phyloP scores from a whole-genome alignment of 163 green algal species.

The Volvox carteri region DNA sequence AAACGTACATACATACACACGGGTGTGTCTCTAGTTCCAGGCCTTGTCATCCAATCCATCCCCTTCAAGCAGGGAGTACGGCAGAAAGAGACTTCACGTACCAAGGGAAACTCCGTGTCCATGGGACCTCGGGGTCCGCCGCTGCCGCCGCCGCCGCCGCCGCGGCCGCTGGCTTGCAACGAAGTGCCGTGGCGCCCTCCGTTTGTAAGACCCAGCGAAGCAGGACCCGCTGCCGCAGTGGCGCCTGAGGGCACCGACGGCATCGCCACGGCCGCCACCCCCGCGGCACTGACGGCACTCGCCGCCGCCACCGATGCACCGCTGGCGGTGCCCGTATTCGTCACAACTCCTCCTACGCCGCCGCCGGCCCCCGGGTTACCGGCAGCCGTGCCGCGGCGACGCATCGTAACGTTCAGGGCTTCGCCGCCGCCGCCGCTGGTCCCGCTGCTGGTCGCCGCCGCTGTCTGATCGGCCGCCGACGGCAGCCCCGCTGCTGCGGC shows the following conservation, averaged over 20 bases:
- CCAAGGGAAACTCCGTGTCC: slow-evolving; percentile 36
- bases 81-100: no score
- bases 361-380: not conserved
- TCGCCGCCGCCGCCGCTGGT: not conserved
- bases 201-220: not conserved
- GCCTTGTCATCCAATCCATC: no score
- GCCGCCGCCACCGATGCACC: not conserved
- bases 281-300: not conserved
- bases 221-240: not conserved
- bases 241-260: not conserved
- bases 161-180: not conserved
- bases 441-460: not conserved
- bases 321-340: not conserved
- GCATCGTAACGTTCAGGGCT: slow-evolving; percentile 40
- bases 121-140: not conserved
- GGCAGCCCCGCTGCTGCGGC: not conserved
- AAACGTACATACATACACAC: not conserved
- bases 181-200: not conserved
- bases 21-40: no score
- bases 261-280: not conserved
- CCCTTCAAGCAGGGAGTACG: no score
- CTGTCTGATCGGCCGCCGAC: not conserved
- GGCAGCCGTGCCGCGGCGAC: not conserved
- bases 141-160: not conserved
- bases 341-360: not conserved